phyloP scores from a whole-genome alignment of 1,139 yeast genomes.

The Scheffersomyces insectosa region DNA sequence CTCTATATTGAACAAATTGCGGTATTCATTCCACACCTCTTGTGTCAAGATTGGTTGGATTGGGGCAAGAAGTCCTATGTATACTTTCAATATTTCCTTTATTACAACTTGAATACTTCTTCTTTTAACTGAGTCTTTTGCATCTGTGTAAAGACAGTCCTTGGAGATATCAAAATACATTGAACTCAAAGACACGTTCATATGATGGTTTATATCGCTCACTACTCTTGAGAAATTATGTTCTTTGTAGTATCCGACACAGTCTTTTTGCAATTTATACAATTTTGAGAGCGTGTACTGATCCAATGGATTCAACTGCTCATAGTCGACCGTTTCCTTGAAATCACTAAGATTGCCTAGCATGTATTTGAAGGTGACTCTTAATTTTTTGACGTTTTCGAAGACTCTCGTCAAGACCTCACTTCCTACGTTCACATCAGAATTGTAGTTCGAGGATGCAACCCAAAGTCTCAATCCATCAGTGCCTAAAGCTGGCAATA shows the following conservation, averaged over 20 bases:
- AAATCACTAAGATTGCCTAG: constrained; percentile 69
- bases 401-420: constrained; percentile 73
- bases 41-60: constrained; percentile 81
- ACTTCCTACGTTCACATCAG: constrained; percentile 76
- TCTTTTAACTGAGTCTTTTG: constrained; percentile 48
- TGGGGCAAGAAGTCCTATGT: constrained; percentile 72
- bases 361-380: constrained; percentile 78
- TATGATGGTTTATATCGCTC: constrained; percentile 65
- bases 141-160: constrained; percentile 80
- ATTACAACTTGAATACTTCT: constrained; percentile 74
- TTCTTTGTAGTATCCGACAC: constrained; percentile 48
- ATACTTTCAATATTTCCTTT: constrained; percentile 57
- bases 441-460: constrained; percentile 84
- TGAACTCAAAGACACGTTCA: constrained; percentile 76
- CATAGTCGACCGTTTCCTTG: constrained; percentile 25
- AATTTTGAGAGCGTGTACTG: constrained; percentile 61
- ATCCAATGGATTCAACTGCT: constrained; percentile 59
- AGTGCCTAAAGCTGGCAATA: constrained; percentile 73
- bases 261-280: constrained; percentile 43
- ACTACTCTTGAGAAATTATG: constrained; percentile 70
- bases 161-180: constrained; percentile 85
- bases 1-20: constrained; percentile 30
- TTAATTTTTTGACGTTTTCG: constrained; percentile 75
- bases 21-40: constrained; percentile 76
- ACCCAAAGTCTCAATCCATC: constrained; percentile 93